Conservation (phyloP, 73 alveolate species). For the Blepharisma stoltei region DNA sequence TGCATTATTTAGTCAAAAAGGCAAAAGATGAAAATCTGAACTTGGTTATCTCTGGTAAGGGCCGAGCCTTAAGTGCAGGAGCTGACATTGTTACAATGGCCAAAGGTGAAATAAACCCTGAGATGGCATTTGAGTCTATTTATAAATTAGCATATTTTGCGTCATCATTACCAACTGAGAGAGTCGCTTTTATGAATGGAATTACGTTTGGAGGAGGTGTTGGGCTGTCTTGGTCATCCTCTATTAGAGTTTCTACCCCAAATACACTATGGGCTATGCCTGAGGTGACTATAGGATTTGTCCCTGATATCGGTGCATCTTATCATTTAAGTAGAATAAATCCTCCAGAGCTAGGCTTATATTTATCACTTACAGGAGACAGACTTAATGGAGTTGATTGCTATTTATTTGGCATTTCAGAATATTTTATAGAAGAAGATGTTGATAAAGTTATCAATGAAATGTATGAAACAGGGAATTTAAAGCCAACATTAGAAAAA, state of each 20-base stretch:
- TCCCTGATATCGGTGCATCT: conserved; percentile 49
- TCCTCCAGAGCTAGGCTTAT: conserved; percentile 33
- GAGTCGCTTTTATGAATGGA: conserved; percentile 12
- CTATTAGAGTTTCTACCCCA: conserved; percentile 16
- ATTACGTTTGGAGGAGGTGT: conserved; percentile 42
- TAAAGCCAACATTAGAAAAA: too few species aligned
- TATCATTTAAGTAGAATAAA: conserved; percentile 19
- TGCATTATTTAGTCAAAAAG: neutral
- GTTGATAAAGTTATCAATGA: neutral
- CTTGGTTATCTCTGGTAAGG: neutral
- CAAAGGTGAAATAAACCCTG: neutral
- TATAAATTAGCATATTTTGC: neutral
- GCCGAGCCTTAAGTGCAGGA: conserved; percentile 16
- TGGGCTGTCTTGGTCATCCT: conserved; percentile 32
- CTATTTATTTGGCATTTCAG: neutral
- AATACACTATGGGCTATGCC: conserved; percentile 45
- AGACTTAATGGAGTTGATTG: conserved; percentile 30
- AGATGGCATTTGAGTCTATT: neutral
- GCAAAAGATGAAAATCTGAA: too few species aligned
- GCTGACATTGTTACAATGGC: conserved; percentile 1
- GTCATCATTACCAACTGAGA: neutral
- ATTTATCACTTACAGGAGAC: conserved; percentile 37
- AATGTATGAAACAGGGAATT: too few species aligned
- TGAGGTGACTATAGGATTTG: conserved; percentile 35
- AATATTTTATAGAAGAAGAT: neutral